phyloP scores from a whole-genome alignment of 495 filamentous ascomycete species.

The Beverwykella pulmonaria region DNA sequence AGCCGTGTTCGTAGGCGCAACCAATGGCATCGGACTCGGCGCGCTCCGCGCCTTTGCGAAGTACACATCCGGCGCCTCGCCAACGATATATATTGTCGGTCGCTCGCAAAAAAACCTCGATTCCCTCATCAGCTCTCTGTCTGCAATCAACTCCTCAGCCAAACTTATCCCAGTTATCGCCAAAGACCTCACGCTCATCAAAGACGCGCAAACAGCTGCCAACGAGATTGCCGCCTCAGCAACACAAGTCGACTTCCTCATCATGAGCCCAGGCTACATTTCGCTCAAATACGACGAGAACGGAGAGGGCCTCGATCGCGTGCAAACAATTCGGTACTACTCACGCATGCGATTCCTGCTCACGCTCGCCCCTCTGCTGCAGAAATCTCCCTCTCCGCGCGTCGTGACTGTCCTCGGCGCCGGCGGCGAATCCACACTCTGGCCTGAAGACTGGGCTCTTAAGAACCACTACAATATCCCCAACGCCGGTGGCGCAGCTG shows the following conservation, averaged over 20 bases:
- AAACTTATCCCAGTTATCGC: slow-evolving; percentile 30
- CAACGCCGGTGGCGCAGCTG: slow-evolving; percentile 16
- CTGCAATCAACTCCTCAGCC: slow-evolving; percentile 23
- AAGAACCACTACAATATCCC: slow-evolving; percentile 29
- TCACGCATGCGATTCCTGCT: slow-evolving; percentile 47
- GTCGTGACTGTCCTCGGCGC: slow-evolving; percentile 36
- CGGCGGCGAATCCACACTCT: slow-evolving; percentile 36
- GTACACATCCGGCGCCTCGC: slow-evolving; percentile 37
- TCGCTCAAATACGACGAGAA: slow-evolving; percentile 30
- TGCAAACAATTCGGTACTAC: slow-evolving; percentile 48
- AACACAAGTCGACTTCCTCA: slow-evolving; percentile 37
- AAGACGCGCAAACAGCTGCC: slow-evolving; percentile 25
- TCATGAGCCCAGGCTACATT: slow-evolving; percentile 41
- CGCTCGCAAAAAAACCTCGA: slow-evolving; percentile 29
- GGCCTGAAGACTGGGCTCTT: slow-evolving; percentile 31
- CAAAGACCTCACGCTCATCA: slow-evolving; percentile 31
- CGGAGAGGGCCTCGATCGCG: slow-evolving; percentile 42
- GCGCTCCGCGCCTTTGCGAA: slow-evolving; percentile 45
- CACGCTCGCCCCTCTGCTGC: slow-evolving; percentile 47
- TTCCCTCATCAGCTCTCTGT: slow-evolving; percentile 4
- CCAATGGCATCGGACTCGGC: slow-evolving; percentile 48
- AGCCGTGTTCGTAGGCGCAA: slow-evolving; percentile 51
- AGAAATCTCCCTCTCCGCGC: slow-evolving; percentile 17
- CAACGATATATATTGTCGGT: slow-evolving; percentile 47
- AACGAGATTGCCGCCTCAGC: slow-evolving; percentile 19